These are phyloP conservation scores for Massarina eburnea DNA, from an alignment of 2,329 filamentous ascomycete genomes.

Conservation along the genomic window DNA sequence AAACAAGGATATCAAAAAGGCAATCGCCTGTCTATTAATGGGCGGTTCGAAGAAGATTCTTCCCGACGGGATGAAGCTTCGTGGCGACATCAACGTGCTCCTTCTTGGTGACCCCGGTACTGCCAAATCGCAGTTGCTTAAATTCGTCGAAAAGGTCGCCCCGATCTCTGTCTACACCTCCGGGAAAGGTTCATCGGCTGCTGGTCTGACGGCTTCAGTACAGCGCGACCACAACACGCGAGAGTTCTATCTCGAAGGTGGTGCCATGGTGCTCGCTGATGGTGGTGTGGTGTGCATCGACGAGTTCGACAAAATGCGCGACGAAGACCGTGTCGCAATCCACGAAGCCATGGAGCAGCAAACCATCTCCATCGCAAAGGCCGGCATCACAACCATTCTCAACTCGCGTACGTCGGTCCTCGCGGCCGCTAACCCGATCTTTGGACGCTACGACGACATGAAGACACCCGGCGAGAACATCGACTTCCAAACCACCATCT, in stretches of 20 bases:
- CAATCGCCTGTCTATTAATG: conserved; percentile 89
- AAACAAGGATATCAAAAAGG: conserved; percentile 94
- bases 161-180: conserved; percentile 99
- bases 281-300: conserved; percentile 98
- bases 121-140: conserved; percentile 93
- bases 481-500: conserved; percentile 96
- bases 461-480: conserved; percentile 98
- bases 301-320: conserved; percentile 99
- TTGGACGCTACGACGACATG: conserved; percentile 96
- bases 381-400: conserved; percentile 95
- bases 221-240: conserved; percentile 88
- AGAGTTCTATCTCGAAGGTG: conserved; percentile 97
- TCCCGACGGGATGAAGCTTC: conserved; percentile 94
- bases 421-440: conserved; percentile 95
- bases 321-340: conserved; percentile 95
- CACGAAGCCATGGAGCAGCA: conserved; percentile 99
- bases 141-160: conserved; percentile 95
- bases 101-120: conserved; percentile 97
- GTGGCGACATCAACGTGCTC: conserved; percentile 97
- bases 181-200: conserved; percentile 95
- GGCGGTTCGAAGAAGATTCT: conserved; percentile 97
- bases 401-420: conserved; percentile 95
- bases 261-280: conserved; percentile 97
- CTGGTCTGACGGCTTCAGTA: conserved; percentile 95
- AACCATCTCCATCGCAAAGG: conserved; percentile 98